Evolutionary conservation across 192 early-diverging fungal genomes (phyloP).

Genomic region (Linnemannia hyalina): DNA sequence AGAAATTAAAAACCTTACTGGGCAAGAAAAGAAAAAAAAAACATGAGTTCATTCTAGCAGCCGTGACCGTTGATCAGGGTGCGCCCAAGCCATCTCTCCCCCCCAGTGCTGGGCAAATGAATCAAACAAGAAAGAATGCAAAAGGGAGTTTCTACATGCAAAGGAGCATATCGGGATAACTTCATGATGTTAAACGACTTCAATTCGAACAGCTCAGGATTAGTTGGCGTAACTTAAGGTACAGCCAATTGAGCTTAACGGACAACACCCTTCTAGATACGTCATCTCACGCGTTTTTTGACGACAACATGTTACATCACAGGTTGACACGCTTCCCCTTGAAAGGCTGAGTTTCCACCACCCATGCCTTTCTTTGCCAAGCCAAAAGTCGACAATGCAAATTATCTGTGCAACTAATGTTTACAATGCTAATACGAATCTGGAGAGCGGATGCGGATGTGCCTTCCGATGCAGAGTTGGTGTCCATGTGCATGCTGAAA

Average conservation of each 20-base stretch:
- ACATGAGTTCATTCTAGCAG: background rate
- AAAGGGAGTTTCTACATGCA: no score
- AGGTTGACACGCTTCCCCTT: no score
- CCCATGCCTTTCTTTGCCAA: no score
- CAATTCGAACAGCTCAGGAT: no score
- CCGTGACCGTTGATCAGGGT: background rate
- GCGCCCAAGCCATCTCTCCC: background rate
- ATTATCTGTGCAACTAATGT: background rate
- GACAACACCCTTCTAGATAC: no score
- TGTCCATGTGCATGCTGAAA: background rate
- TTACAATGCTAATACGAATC: background rate
- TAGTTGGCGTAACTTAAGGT: no score
- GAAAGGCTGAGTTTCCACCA: no score
- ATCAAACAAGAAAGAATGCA: background rate
- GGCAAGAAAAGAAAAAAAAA: background rate
- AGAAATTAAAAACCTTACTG: background rate
- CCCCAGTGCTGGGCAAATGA: background rate
- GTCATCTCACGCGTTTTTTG: no score
- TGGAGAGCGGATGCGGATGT: background rate
- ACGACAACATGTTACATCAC: no score
- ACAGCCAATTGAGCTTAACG: no score
- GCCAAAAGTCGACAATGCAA: background rate
- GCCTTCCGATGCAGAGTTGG: background rate
- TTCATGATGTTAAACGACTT: no score
- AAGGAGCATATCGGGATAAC: no score